These are phyloP conservation scores for Schwanniomyces polymorphus DNA, from an alignment of 805 yeast genomes.

Conservation along the genomic window DNA sequence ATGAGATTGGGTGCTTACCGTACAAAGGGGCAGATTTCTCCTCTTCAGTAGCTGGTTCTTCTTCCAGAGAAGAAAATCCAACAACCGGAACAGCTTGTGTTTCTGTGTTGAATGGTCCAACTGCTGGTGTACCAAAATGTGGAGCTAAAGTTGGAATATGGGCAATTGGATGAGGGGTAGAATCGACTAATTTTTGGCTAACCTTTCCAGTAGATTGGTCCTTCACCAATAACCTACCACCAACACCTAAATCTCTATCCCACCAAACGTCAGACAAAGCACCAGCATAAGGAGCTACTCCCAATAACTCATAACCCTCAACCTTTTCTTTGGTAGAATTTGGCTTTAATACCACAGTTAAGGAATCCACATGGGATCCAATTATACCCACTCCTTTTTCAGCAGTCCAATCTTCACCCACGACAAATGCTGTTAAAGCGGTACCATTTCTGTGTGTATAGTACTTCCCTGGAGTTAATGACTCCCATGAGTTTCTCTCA, in stretches of 20 bases:
- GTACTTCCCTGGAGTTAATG: slow-evolving; percentile 53
- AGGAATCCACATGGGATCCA: slow-evolving; percentile 39
- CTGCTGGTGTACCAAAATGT: slow-evolving; percentile 31
- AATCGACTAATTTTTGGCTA: slow-evolving; percentile 24
- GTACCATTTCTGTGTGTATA: slow-evolving; percentile 40
- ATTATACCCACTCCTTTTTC: slow-evolving; percentile 24
- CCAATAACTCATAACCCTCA: slow-evolving; percentile 36
- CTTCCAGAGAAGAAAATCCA: slow-evolving; percentile 19
- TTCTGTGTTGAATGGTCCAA: slow-evolving; percentile 31
- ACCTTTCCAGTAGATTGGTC: slow-evolving; percentile 18
- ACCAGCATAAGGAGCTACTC: slow-evolving; percentile 44
- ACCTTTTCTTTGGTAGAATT: slow-evolving; percentile 17
- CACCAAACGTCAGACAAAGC: slow-evolving; percentile 34
- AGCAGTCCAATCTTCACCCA: slow-evolving; percentile 39
- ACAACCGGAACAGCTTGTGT: slow-evolving; percentile 40
- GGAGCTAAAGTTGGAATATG: slow-evolving; percentile 41
- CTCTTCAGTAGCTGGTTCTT: slow-evolving; percentile 20
- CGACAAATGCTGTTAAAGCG: slow-evolving; percentile 34
- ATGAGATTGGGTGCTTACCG: slow-evolving; percentile 28
- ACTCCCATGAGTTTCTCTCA: slow-evolving; percentile 60
- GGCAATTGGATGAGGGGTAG: slow-evolving; percentile 37
- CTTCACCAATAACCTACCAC: slow-evolving; percentile 33
- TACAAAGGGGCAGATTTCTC: slow-evolving; percentile 26
- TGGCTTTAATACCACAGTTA: slow-evolving; percentile 37
- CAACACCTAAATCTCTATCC: slow-evolving; percentile 44